Conservation (phyloP, 2,329 filamentous ascomycete genomes). For the Elsinoe batatas region DNA sequence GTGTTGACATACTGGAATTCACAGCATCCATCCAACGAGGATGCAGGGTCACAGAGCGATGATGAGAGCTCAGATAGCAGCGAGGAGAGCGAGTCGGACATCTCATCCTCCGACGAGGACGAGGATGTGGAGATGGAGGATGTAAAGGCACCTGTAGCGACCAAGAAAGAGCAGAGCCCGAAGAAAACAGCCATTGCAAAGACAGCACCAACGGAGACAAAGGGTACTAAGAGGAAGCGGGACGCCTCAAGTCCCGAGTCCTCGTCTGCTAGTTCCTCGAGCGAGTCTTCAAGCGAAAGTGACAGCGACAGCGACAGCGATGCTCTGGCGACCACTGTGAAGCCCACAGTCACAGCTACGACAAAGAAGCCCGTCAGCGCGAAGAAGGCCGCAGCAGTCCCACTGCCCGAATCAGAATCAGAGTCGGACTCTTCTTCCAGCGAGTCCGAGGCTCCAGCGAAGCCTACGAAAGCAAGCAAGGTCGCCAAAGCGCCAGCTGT, state of each 20-base stretch:
- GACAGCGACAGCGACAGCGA: constrained; percentile 15
- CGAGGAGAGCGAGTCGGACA: constrained; percentile 16
- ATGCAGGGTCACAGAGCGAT: constrained; percentile 14
- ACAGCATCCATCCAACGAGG: constrained; percentile 17
- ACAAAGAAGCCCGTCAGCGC: not conserved
- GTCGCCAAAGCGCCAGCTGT: constrained; percentile 20
- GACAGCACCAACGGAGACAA: constrained; percentile 15
- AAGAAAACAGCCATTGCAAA: constrained; percentile 22
- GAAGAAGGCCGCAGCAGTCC: constrained; percentile 2
- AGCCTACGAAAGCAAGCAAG: constrained; percentile 8
- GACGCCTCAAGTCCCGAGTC: constrained; percentile 11
- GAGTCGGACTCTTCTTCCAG: constrained; percentile 17
- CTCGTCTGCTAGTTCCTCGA: constrained; percentile 2
- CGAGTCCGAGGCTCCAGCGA: not conserved
- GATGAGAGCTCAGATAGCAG: constrained; percentile 18
- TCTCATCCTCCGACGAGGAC: constrained; percentile 7
- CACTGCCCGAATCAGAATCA: constrained; percentile 19
- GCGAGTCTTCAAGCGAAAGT: constrained; percentile 15
- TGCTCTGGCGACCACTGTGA: not conserved
- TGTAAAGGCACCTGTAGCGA: not conserved
- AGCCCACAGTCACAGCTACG: not conserved
- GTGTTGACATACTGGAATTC: constrained; percentile 21
- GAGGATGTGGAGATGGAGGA: constrained; percentile 16
- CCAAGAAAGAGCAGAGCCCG: constrained; percentile 23
- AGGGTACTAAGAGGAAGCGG: constrained; percentile 9